Conservation (phyloP, 2,329 filamentous ascomycete species). For the Aureobasidium sp. region DNA sequence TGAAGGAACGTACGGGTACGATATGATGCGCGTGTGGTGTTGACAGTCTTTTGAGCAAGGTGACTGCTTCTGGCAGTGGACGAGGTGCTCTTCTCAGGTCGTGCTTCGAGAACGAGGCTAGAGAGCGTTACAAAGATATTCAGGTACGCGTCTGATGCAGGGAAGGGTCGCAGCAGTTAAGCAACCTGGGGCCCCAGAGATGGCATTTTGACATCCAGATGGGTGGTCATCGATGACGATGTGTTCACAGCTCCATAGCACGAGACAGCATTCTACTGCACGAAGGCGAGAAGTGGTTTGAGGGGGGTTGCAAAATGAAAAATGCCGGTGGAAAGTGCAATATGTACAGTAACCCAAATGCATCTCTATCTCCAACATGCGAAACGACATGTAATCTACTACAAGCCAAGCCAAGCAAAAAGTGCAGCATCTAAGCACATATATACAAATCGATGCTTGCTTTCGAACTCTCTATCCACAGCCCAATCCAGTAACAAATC, state of each 20-base stretch:
- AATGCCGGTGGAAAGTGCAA: not conserved
- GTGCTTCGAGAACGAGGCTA: not conserved
- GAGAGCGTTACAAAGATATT: not conserved
- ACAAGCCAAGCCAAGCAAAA: not conserved
- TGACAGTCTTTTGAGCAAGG: too few species aligned
- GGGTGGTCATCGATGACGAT: not conserved
- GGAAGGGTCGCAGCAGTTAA: not conserved
- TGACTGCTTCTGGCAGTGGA: not conserved
- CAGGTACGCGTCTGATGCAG: not conserved
- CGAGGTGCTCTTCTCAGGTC: not conserved
- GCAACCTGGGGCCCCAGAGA: conserved; percentile 2
- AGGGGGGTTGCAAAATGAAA: not conserved
- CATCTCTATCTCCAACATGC: not conserved
- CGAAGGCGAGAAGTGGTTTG: not conserved
- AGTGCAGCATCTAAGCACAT: not conserved
- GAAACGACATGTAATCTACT: not conserved
- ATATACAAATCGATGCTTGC: conserved; percentile 3
- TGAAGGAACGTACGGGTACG: not conserved
- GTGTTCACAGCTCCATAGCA: not conserved
- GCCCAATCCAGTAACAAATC: not conserved
- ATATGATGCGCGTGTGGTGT: not conserved
- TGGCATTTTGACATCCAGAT: not conserved
- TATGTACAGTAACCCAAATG: not conserved
- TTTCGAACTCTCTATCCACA: not conserved
- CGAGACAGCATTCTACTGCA: too few species aligned